Conservation (phyloP, 169 alveolate species). For the Fabrea salina region DNA sequence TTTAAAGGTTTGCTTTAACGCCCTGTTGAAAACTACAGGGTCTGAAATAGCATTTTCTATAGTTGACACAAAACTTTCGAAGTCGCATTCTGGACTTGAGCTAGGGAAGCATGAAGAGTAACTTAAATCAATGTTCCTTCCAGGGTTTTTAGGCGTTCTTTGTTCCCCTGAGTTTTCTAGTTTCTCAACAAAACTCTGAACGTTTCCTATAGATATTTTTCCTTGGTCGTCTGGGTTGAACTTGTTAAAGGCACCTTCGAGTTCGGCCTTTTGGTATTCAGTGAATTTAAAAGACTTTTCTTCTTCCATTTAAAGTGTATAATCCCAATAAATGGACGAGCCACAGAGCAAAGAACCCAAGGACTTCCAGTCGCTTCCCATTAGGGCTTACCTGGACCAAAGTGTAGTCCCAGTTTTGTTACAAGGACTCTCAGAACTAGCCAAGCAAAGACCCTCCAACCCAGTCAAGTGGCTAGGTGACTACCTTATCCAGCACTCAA, state of each 20-base stretch:
- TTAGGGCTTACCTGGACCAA: slow-evolving; percentile 63
- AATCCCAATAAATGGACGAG: no score
- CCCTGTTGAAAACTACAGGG: slow-evolving; percentile 1
- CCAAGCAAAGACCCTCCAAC: slow-evolving; percentile 66
- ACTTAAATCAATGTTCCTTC: neutral
- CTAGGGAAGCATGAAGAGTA: neutral
- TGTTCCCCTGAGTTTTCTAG: neutral
- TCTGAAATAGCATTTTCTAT: slow-evolving; percentile 4
- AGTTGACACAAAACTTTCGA: neutral
- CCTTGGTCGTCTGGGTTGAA: slow-evolving; percentile 24
- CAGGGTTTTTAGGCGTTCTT: neutral
- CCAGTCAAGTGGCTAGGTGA: slow-evolving; percentile 73
- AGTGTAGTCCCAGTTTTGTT: slow-evolving; percentile 73
- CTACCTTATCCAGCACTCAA: slow-evolving; percentile 59
- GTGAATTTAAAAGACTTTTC: slow-evolving; percentile 22
- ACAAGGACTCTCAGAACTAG: slow-evolving; percentile 72
- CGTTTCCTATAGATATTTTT: slow-evolving; percentile 17
- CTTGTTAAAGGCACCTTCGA: slow-evolving; percentile 18
- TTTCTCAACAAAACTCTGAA: neutral
- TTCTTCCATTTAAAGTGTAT: no score
- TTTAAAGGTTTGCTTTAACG: slow-evolving; percentile 16
- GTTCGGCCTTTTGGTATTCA: slow-evolving; percentile 35
- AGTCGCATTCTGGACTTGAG: slow-evolving; percentile 22
- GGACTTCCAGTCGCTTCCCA: slow-evolving; percentile 44
- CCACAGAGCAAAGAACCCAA: slow-evolving; percentile 42